phyloP scores from a whole-genome alignment of 2,329 filamentous ascomycete genomes.

The Colletotrichum truncatum region DNA sequence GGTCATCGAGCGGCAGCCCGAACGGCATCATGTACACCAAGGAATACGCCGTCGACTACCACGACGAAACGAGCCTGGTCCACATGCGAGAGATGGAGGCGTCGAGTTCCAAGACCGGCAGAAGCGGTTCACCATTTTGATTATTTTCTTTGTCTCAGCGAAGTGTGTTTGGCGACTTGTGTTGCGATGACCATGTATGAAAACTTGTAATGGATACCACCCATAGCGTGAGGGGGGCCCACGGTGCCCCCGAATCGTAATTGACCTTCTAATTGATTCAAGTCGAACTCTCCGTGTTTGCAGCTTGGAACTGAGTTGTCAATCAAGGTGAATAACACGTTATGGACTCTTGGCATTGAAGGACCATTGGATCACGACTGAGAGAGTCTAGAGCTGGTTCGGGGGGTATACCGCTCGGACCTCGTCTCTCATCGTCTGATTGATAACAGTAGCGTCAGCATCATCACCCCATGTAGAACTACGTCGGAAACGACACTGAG shows the following conservation, averaged over 20 bases:
- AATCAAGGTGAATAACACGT: too few relatives aligned
- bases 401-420: not conserved
- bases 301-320: too few relatives aligned
- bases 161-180: not conserved
- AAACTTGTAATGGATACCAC: constrained; percentile 12
- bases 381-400: not conserved
- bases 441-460: not conserved
- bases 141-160: not conserved
- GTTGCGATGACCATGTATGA: constrained; percentile 5
- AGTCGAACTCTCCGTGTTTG: not conserved
- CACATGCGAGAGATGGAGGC: constrained; percentile 37
- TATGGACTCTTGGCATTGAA: too few relatives aligned
- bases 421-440: not conserved
- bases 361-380: not conserved
- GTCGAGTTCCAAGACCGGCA: constrained; percentile 17
- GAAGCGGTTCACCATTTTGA: constrained; percentile 22
- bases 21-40: constrained; percentile 43
- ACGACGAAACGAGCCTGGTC: constrained; percentile 42
- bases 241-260: not conserved
- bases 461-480: not conserved
- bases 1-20: not conserved
- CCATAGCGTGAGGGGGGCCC: constrained; percentile 3
- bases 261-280: constrained; percentile 1
- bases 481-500: not conserved
- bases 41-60: constrained; percentile 45